These are phyloP conservation scores for Suhomyces prunicola DNA, from an alignment of 805 yeast species.

Conservation along the genomic window DNA sequence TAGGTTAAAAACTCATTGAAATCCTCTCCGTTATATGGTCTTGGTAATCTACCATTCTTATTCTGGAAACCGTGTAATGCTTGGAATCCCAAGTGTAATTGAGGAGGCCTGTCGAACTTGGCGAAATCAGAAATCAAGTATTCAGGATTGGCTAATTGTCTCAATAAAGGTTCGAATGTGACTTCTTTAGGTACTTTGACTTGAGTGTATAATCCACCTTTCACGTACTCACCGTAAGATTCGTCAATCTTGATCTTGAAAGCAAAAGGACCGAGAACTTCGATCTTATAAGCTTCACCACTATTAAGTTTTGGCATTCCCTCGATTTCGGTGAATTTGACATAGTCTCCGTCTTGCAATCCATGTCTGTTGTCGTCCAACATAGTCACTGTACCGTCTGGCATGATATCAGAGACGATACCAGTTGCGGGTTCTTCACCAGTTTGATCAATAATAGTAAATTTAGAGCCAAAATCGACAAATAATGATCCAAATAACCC, in stretches of 20 bases:
- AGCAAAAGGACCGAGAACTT: conserved; percentile 93
- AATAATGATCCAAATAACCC: conserved; percentile 89
- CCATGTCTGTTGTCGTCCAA: conserved; percentile 92
- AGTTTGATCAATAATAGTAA: conserved; percentile 76
- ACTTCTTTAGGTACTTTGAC: conserved; percentile 76
- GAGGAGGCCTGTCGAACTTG: conserved; percentile 88
- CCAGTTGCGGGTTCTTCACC: conserved; percentile 94
- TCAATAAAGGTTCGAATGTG: conserved; percentile 58
- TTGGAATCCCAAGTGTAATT: conserved; percentile 87
- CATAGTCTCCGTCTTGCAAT: conserved; percentile 86
- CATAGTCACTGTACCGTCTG: conserved; percentile 88
- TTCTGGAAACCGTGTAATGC: conserved; percentile 75
- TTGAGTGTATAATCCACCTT: conserved; percentile 90
- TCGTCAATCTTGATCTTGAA: conserved; percentile 65
- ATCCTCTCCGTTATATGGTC: conserved; percentile 72
- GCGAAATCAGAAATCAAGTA: conserved; percentile 83
- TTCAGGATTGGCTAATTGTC: conserved; percentile 76
- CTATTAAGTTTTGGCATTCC: conserved; percentile 75
- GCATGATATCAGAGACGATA: conserved; percentile 83
- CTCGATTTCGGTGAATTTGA: conserved; percentile 79
- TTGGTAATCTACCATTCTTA: conserved; percentile 67
- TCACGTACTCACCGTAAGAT: conserved; percentile 58
- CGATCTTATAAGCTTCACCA: conserved; percentile 70
- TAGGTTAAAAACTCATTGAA: conserved; percentile 62
- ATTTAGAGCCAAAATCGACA: conserved; percentile 83